Percentiles rank a stretch among this genome's conserved stretches.
Evolutionary conservation across 495 filamentous ascomycete genomes (phyloP).

Genomic region (Penicillium maclennaniae): DNA sequence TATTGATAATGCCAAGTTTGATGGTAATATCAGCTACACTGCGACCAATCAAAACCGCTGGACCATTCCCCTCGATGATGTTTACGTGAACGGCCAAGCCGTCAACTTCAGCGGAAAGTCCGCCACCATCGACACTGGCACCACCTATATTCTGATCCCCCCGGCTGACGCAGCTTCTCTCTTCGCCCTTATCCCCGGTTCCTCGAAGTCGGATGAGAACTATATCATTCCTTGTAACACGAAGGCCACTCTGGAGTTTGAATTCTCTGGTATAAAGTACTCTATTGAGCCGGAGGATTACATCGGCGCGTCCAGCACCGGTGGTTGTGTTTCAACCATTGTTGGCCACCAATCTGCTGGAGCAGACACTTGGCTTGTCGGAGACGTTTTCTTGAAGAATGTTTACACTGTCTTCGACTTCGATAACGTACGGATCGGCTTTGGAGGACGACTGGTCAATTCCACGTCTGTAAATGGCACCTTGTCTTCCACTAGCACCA

Average conservation of each 20-base stretch:
- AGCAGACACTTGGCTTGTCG: conserved; percentile 64
- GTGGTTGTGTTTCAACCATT: conserved; percentile 64
- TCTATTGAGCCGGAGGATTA: conserved; percentile 66
- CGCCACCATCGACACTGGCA: conserved; percentile 79
- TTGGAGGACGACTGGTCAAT: conserved; percentile 25
- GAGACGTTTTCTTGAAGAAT: conserved; percentile 84
- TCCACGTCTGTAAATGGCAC: conserved; percentile 15
- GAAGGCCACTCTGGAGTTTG: conserved; percentile 48
- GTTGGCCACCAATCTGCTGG: conserved; percentile 45
- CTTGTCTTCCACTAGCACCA: conserved; percentile 11
- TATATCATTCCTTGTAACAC: conserved; percentile 69
- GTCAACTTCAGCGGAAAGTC: conserved; percentile 47
- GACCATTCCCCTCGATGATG: conserved; percentile 65
- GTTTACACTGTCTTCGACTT: conserved; percentile 85
- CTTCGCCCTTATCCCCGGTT: conserved; percentile 62
- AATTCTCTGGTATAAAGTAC: conserved; percentile 58
- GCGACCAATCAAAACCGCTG: conserved; percentile 48
- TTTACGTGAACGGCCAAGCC: conserved; percentile 52
- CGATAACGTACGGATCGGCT: conserved; percentile 44
- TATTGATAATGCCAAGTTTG: conserved; percentile 60
- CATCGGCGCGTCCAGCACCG: conserved; percentile 44
- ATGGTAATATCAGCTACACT: conserved; percentile 63
- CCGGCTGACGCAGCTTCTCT: conserved; percentile 58
- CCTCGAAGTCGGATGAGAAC: conserved; percentile 47
- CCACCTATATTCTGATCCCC: conserved; percentile 69